Base-by-base conservation (phyloP, 192 early-diverging fungal species). In the Backusella psychrophila region DNA sequence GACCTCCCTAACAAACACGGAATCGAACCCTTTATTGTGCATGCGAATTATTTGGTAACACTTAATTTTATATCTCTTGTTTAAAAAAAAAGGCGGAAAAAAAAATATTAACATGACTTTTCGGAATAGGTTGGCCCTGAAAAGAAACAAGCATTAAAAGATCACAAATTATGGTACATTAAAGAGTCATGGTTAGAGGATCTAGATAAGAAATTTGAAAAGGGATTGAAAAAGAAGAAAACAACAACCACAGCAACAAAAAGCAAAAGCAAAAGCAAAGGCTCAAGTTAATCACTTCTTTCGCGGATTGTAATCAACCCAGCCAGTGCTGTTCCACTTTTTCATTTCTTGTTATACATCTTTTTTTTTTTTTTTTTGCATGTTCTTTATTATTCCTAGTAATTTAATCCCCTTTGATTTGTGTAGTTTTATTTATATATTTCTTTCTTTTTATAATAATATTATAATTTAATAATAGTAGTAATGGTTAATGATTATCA, bases 11-110 rank as follows among this genome's bases (percentile, higher is more conserved):
- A 36, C 9, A 59, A 56, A 19, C 65, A 42, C 15, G 69, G 73
- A 1, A 41, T 71, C 17, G 23, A 70, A 6, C 75, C 80, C 8
- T 70, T 77, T 41, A 75, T 81, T 65, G 80, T 78, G 0, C 80
- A 81, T 77, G 76, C 71, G 14, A 81, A 74, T n/a, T 77, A 81
- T 66, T 52, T 73, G 67, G 78, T 79, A 76, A 71, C 23, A 46
- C 23, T 29, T 52, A 66, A 29, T 42, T 39, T 31, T 36, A 36
- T 17, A 56, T 21, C 26, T 19, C 44, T 38, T 67, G 5, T 31
- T 3, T 3, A 29, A 63, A 63, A 59, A 56, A n/a, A 59, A 33
- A 33, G 31, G 2, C 31, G 31, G 23, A 56, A 56, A n/a, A 21
- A 21, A 11, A 23, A 6, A n/a, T 5, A 15, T 23, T 74, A 65